Percentiles rank a stretch among this genome's conserved stretches.
Conservation (phyloP, 768 basidiomycete genomes). For the Kwoniella newhampshirensis region DNA sequence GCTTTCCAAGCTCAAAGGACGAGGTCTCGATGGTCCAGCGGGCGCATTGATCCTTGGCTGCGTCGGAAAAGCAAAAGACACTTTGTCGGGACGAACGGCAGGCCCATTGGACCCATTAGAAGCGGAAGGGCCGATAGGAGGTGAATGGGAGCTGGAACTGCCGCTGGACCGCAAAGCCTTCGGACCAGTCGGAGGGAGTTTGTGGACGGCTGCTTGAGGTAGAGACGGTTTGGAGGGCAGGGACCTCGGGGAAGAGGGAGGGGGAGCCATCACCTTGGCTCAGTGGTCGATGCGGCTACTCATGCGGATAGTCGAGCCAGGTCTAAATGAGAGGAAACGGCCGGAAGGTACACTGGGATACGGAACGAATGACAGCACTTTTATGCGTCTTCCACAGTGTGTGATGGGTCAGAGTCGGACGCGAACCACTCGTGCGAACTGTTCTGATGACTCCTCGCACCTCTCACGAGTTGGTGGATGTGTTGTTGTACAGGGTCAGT, state of each 20-base stretch:
- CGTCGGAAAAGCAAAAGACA: constrained; percentile 12
- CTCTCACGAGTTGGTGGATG: too few species aligned
- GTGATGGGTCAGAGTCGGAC: too few species aligned
- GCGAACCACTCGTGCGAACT: too few species aligned
- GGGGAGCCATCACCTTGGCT: constrained; percentile 24
- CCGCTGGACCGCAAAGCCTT: constrained; percentile 16
- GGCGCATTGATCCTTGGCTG: background rate
- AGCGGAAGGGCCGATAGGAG: constrained; percentile 10
- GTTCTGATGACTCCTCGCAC: too few species aligned
- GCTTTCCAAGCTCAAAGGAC: background rate
- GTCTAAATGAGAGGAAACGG: too few species aligned
- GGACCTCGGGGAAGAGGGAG: constrained; percentile 1
- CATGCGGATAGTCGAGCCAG: constrained; percentile 6
- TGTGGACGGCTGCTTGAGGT: background rate
- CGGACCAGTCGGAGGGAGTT: constrained; percentile 25
- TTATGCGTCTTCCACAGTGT: too few species aligned
- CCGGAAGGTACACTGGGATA: too few species aligned
- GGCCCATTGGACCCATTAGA: background rate
- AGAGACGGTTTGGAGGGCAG: background rate
- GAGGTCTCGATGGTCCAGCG: constrained; percentile 1
- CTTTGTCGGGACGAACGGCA: constrained; percentile 1
- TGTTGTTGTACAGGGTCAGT: too few species aligned
- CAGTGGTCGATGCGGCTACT: background rate
- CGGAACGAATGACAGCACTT: too few species aligned
- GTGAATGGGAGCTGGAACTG: background rate